Evolutionary conservation across 495 filamentous ascomycete genomes (phyloP), one percentile per base, ranked within the genome.

Genomic region (Hypoxylon rickii): DNA sequence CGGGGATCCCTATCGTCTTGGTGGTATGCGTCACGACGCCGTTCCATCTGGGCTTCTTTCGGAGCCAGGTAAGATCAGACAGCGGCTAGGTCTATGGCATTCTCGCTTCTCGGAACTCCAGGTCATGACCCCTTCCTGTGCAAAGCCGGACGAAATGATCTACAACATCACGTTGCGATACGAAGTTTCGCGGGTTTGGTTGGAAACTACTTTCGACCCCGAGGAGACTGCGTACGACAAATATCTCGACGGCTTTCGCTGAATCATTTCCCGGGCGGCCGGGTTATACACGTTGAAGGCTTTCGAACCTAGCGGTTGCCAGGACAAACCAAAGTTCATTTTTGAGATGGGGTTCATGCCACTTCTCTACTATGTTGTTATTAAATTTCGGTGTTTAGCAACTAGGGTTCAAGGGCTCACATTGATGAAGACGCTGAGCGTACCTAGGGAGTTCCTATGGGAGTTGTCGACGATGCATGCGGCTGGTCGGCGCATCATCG

Each of bases 281-380:
- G 46, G 58, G 13, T 63, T 76, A 21, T 34, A 47, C 6, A 32
- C 44, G 18, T 34, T 43, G 3, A 29, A 55, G 26, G 31, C 24
- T 3, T 10, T 37, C 21, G 8, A 12, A 17, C 33, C 40, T 4
- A 6, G 31, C 3, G 7, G 22, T 13, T 11, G n/a, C 6, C 48
- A 18, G n/a, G 6, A 3, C 2, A 29, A 20, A 7, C 55, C 45
- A 12, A 51, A 69, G 8, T 81, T 81, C 54, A 76, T 70, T 11
- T 81, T 80, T 34, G 79, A 81, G 52, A 78, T 75, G 66, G 74
- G 78, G 33, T 66, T 77, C n/a, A 72, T 77, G 16, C 72, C 75
- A 2, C 71, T 77, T 2, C 67, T 83, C 3, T 82, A 74, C 44
- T 79, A 79, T 55, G 73, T 79, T 13, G 72, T 70, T 1, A 68